These are phyloP conservation scores for Xylariaceae sp. DNA, from an alignment of 2,329 filamentous ascomycete species.

Conservation along the genomic window DNA sequence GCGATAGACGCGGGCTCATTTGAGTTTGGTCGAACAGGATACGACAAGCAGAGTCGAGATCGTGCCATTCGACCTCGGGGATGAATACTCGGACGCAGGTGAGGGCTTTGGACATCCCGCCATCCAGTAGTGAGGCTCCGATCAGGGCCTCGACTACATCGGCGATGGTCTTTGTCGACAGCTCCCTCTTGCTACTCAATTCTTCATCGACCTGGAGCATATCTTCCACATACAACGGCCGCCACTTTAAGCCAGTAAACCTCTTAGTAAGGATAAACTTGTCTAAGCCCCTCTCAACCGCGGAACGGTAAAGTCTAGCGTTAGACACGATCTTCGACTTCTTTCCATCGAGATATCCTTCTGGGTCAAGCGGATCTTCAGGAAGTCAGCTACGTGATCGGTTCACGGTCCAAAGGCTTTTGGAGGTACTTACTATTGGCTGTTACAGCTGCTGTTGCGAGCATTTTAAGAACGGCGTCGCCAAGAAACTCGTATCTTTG, in stretches of 20 bases:
- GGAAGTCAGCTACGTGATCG: slow-evolving; percentile 15
- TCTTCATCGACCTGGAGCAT: slow-evolving; percentile 31
- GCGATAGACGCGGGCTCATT: slow-evolving; percentile 39
- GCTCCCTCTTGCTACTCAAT: slow-evolving; percentile 3
- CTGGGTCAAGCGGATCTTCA: slow-evolving; percentile 69
- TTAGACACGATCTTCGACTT: slow-evolving; percentile 78
- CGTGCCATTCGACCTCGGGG: slow-evolving; percentile 57
- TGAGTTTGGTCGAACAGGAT: slow-evolving; percentile 49
- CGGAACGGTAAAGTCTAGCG: slow-evolving; percentile 66
- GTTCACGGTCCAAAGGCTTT: neutral
- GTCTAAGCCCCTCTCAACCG: slow-evolving; percentile 66
- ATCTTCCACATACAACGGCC: slow-evolving; percentile 60
- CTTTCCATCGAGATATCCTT: slow-evolving; percentile 70
- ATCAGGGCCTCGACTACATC: slow-evolving; percentile 87
- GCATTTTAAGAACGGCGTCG: slow-evolving; percentile 79
- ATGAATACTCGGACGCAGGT: slow-evolving; percentile 69
- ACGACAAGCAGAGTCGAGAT: slow-evolving; percentile 44
- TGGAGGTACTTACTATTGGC: slow-evolving; percentile 48
- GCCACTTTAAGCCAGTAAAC: slow-evolving; percentile 76
- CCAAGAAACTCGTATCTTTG: slow-evolving; percentile 87
- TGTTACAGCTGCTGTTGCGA: slow-evolving; percentile 66
- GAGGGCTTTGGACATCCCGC: slow-evolving; percentile 65
- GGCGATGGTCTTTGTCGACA: slow-evolving; percentile 75
- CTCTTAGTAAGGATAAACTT: slow-evolving; percentile 69
- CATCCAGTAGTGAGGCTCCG: slow-evolving; percentile 72